Percentiles rank a stretch among this genome's conserved stretches.
These are phyloP conservation scores for Gaultheria prostrata DNA, from an alignment of 148 eudicot genomes.

Conservation along the genomic window DNA sequence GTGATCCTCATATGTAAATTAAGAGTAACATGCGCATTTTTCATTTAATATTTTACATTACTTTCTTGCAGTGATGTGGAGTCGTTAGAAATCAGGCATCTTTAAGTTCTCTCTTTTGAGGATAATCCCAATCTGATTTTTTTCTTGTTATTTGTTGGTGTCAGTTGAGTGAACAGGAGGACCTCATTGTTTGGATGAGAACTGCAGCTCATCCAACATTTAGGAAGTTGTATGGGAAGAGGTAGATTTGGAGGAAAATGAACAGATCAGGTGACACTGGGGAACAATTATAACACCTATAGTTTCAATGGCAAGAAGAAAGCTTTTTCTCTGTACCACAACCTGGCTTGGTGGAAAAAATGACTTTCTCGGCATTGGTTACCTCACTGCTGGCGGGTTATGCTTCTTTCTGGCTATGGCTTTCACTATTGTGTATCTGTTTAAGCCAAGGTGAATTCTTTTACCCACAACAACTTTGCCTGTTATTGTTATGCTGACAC, in stretches of 20 bases:
- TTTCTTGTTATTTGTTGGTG: constrained; percentile 2
- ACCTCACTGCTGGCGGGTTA: constrained; percentile 78
- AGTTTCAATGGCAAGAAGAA: constrained; percentile 91
- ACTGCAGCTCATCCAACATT: constrained; percentile 95
- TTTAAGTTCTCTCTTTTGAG: not conserved
- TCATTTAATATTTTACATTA: not conserved
- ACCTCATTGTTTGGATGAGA: constrained; percentile 96
- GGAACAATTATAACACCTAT: constrained; percentile 76
- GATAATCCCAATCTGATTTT: not conserved
- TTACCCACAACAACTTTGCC: not conserved
- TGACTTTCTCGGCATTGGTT: constrained; percentile 88
- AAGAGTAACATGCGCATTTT: not conserved
- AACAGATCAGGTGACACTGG: constrained; percentile 48
- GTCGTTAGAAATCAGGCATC: not conserved
- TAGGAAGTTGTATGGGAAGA: constrained; percentile 83
- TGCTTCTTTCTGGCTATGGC: constrained; percentile 76
- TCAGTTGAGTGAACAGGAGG: constrained; percentile 86
- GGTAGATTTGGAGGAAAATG: constrained; percentile 49
- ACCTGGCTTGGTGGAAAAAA: constrained; percentile 97
- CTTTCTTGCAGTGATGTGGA: not conserved
- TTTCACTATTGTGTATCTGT: constrained; percentile 68
- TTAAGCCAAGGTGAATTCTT: constrained; percentile 71
- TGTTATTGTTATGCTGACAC: no score
- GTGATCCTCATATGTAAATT: constrained; percentile 3
- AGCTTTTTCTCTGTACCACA: constrained; percentile 87